Conservation (phyloP, 768 basidiomycete species). For the Mycena rebaudengoi region DNA sequence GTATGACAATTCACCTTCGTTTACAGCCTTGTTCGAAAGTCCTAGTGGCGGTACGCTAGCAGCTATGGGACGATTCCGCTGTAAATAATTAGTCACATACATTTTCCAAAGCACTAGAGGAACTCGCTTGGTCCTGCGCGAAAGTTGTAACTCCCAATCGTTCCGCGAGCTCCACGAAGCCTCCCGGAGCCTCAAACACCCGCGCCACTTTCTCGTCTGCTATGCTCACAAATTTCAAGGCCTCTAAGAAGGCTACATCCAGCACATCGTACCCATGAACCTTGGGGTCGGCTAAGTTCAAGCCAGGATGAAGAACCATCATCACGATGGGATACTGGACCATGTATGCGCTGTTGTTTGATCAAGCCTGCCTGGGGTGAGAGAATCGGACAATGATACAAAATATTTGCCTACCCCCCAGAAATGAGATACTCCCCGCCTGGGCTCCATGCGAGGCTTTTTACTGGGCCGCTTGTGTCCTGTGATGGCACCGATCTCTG, state of each 20-base stretch:
- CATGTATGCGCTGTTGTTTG: conserved; percentile 94
- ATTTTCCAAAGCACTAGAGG: background rate
- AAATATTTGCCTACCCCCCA: conserved; percentile 64
- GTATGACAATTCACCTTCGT: conserved; percentile 59
- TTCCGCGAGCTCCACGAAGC: conserved; percentile 75
- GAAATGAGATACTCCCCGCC: conserved; percentile 87
- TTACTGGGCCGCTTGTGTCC: conserved; percentile 87
- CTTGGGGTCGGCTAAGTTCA: conserved; percentile 91
- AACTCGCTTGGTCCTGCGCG: conserved; percentile 58
- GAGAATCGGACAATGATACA: background rate
- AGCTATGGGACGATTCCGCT: conserved; percentile 73
- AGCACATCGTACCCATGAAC: conserved; percentile 96
- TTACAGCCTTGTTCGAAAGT: conserved; percentile 92
- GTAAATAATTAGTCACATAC: conserved; percentile 12
- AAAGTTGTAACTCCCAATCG: conserved; percentile 58
- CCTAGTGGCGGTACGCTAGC: conserved; percentile 95
- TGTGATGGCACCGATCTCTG: conserved; percentile 78
- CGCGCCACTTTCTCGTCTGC: conserved; percentile 97
- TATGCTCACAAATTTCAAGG: conserved; percentile 85
- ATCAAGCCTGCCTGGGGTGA: conserved; percentile 68
- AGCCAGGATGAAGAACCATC: conserved; percentile 62
- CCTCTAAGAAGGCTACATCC: conserved; percentile 76
- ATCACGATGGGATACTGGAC: conserved; percentile 50
- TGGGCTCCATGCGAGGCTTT: conserved; percentile 87
- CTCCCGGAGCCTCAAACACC: conserved; percentile 89